Percentiles rank a stretch among this genome's conserved stretches.
Conservation (phyloP, 495 filamentous ascomycete genomes). For the Penicillium paradoxum region DNA sequence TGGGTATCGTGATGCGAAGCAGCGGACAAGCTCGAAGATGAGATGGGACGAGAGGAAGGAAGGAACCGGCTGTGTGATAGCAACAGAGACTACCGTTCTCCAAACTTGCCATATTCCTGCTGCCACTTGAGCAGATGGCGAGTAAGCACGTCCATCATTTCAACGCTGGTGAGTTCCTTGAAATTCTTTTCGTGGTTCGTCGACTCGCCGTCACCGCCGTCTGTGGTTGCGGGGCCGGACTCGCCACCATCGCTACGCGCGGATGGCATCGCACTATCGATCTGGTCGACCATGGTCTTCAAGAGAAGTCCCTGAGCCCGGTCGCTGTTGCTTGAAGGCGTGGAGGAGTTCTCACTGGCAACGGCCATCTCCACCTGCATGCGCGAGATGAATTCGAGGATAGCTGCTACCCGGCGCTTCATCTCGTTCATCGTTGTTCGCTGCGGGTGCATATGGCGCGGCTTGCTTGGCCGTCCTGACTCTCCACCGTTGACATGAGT, state of each 20-base stretch:
- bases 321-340: constrained; percentile 34
- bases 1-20: constrained; percentile 28
- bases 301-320: constrained; percentile 33
- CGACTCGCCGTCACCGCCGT: constrained; percentile 24
- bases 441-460: constrained; percentile 49
- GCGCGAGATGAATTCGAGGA: constrained; percentile 84
- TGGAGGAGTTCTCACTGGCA: constrained; percentile 35
- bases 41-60: constrained; percentile 3
- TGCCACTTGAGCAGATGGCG: constrained; percentile 76
- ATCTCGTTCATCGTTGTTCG: constrained; percentile 84
- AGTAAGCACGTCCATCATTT: constrained; percentile 80
- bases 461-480: constrained; percentile 53
- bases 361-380: constrained; percentile 86
- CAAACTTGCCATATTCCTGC: constrained; percentile 53
- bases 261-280: constrained; percentile 28
- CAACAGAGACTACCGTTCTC: constrained; percentile 37
- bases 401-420: constrained; percentile 75
- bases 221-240: constrained; percentile 27
- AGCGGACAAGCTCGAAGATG: constrained; percentile 8
- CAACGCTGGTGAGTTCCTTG: constrained; percentile 61
- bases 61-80: neutral
- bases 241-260: constrained; percentile 26
- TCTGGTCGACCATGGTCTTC: constrained; percentile 34
- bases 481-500: constrained; percentile 41
- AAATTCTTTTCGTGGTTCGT: constrained; percentile 49